These are phyloP conservation scores for Neocatenulostroma microsporum DNA, from an alignment of 2,329 filamentous ascomycete genomes.

Conservation along the genomic window DNA sequence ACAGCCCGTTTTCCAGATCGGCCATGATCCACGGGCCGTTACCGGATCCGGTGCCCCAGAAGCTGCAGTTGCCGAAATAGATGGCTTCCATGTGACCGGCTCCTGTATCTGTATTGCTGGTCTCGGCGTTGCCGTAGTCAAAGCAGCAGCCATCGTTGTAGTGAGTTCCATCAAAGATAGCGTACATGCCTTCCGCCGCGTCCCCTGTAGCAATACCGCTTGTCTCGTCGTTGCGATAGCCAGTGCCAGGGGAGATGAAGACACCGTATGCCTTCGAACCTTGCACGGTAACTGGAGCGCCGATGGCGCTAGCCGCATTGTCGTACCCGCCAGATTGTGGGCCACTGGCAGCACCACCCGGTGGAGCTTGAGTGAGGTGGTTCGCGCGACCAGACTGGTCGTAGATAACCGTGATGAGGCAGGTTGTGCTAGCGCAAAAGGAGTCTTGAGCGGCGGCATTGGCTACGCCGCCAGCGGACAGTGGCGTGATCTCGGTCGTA, in stretches of 20 bases:
- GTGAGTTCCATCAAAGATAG: conserved; percentile 52
- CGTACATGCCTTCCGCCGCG: conserved; percentile 52
- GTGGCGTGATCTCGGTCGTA: conserved; percentile 42
- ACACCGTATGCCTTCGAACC: conserved; percentile 57
- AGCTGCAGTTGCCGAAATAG: conserved; percentile 51
- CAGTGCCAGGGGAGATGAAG: conserved; percentile 53
- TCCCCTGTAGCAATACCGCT: conserved; percentile 49
- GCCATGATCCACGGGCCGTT: conserved; percentile 60
- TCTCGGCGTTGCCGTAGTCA: conserved; percentile 37
- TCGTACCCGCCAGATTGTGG: conserved; percentile 52
- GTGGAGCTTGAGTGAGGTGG: conserved; percentile 52
- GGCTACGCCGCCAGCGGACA: conserved; percentile 54
- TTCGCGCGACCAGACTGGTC: conserved; percentile 57
- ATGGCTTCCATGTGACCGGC: conserved; percentile 63
- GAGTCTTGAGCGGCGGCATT: conserved; percentile 51
- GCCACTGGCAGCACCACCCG: conserved; percentile 47
- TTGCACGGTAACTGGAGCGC: conserved; percentile 51
- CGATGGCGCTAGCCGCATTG: conserved; percentile 51
- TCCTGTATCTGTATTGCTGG: conserved; percentile 40
- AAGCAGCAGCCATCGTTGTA: conserved; percentile 46
- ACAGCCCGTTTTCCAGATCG: conserved; percentile 59
- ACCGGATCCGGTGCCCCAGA: conserved; percentile 51
- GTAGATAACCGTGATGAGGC: conserved; percentile 54
- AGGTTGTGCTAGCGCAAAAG: conserved; percentile 54
- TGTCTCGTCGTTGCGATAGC: conserved; percentile 52